Base-by-base conservation (phyloP, 345 rosid genomes). In the Kernera saxatilis region DNA sequence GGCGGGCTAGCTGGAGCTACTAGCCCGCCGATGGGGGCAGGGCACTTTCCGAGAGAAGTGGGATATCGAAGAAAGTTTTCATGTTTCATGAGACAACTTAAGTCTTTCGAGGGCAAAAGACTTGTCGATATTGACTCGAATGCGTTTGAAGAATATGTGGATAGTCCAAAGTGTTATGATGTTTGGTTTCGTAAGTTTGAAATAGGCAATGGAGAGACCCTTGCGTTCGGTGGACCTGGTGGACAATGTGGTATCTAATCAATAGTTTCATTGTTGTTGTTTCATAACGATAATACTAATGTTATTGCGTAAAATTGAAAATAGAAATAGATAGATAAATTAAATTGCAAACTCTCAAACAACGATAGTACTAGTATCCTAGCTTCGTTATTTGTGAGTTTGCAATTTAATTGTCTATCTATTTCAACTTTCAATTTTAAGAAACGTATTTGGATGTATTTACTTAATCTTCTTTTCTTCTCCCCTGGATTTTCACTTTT, bases 181-280 rank as follows among this genome's bases (percentile, higher is more conserved):
- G 54, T 56, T 5, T 14, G 19, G 32, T 69, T 4, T 69, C 73
- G 44, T 21, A 9, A 30, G 64, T 54, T 52, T 39, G 62, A 66
- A 51, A 1, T 37, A 4, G 60, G 60, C 13, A 25, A 18, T 8
- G 53, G 63, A 18, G 53, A 68, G 51, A 6, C 3, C 5, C 51
- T 68, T 2, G n/a, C 63, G 3, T 68, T 68, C 8, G 72, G 72
- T 54, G 72, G 72, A 8, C 72, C 72, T 41, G 63, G 72, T 30
- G 72, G 72, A 30, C 1, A 1, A 0, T 68, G 72, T 41, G 62
- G 59, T 37, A 51, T 51, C 12, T 51, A 66, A 35, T 35, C 18
- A 9, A 12, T 30, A 9, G 45, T 33, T 48, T 49, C 56, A 15
- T 45, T 30, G 29, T 30, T 64, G 41, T 12, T 64, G 4, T 40